Evolutionary conservation across 2,329 filamentous ascomycete genomes (phyloP), one percentile per base, ranked within the genome.

Genomic region (Colletotrichum navitas): DNA sequence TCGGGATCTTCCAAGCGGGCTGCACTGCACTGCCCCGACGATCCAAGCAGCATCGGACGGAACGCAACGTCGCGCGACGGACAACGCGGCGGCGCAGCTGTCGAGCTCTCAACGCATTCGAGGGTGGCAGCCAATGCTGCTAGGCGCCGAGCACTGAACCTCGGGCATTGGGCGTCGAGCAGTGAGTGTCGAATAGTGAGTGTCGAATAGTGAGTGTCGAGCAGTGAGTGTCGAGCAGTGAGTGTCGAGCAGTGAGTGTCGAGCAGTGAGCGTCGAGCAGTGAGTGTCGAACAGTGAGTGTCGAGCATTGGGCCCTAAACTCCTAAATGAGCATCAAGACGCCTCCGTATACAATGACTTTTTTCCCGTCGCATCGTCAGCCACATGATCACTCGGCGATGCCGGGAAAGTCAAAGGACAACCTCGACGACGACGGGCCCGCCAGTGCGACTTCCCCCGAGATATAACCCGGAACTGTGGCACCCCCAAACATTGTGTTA

Each of bases 1-100:
- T 55, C 47, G 52, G 68, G 63, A 58, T 64, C 63, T 71, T 60
- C 68, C 54, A 36, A 45, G 34, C 49, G 64, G 43, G 64, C 52
- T 64, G 59, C 68, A 68, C 65, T 68, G 68, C 68, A 68, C 65
- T 68, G 68, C 65, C 65, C 60, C 65, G 68, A 49, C 59, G 59
- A 71, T 60, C 68, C 59, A 60, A 55, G 51, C 26, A 64, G 24
- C 65, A 68, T 55, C 56, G 29, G 58, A 63, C 59, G 65, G 64
- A 51, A 51, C 43, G n/a, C 68, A 65, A 56, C 32, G 39, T 24
- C 21, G 45, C n/a, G 21, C 45, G 45, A n/a, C 45, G 12, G n/a
- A 63, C 51, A 34, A 29, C 26, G 59, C 52, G 62, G 45, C 59
- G 65, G 59, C 58, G 68, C 64, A 63, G 68, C 61, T 39, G 21